phyloP scores from a whole-genome alignment of 2,329 filamentous ascomycete species.

The Podosphaera fusca region DNA sequence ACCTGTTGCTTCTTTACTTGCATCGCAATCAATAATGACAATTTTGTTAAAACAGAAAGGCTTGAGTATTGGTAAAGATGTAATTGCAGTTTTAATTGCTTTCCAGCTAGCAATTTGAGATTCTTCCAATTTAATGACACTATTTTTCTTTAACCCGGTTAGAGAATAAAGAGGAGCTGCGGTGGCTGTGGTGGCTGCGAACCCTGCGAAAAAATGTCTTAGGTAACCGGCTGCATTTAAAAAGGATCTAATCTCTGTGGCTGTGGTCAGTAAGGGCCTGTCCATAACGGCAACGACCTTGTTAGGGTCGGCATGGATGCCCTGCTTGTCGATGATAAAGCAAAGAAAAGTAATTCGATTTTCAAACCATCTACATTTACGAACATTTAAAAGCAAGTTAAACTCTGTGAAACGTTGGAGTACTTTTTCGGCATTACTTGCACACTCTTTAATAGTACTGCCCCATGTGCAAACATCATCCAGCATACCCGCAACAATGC shows the following conservation, averaged over 20 bases:
- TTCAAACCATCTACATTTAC: not conserved
- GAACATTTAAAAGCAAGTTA: not conserved
- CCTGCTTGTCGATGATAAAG: not conserved
- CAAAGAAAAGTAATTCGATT: not conserved
- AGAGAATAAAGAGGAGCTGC: not conserved
- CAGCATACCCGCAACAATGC: not conserved
- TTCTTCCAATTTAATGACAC: not conserved
- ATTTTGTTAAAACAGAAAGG: not conserved
- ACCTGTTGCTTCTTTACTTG: not conserved
- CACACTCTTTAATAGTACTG: not conserved
- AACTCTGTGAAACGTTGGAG: not conserved
- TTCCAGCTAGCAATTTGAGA: not conserved
- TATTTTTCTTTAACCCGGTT: not conserved
- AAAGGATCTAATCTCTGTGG: not conserved
- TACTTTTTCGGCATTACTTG: not conserved
- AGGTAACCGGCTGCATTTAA: not conserved
- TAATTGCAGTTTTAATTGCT: not conserved
- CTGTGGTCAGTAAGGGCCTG: not conserved
- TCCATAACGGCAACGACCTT: not conserved
- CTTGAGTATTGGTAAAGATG: not conserved
- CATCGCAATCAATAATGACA: not conserved
- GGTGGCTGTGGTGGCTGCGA: not conserved
- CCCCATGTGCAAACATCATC: not conserved
- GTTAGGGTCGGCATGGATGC: not conserved
- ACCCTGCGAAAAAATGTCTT: not conserved